Evolutionary conservation across 371 early-diverging fungal genomes (phyloP), one percentile per base, ranked within the genome.

Genomic region (Gilbertella persicaria): DNA sequence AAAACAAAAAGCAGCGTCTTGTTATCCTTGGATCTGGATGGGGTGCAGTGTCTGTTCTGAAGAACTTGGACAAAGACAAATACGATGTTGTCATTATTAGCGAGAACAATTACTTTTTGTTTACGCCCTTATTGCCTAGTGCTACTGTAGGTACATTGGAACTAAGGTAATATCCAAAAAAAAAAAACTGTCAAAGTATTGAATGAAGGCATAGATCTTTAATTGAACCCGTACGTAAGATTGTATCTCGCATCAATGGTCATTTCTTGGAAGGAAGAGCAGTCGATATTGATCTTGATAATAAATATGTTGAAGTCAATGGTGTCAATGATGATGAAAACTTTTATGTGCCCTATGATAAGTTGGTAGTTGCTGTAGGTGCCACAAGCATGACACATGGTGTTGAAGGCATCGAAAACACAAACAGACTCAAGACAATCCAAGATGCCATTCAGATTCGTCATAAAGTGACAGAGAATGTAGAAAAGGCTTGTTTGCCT

Each of bases 91-190:
- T 84, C 0, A 69, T 92, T 13, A 70, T 92, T 0, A 73, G 70
- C 36, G 67, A 73, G 21, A 77, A 84, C 60, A 94, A 95, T 69
- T 89, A 94, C 65, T 95, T 94, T 66, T 71, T 90, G 16, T 94
- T 95, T 49, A 94, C 94, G 29, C 91, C 87, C n/a, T 66, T 93
- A 50, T 68, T 93, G 30, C 89, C 93, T 19, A 83, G 85, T 56
- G 87, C 85, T 2, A 85, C 90, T 2, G 87, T 87, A 0, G 95
- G 95, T 0, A 94, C 95, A 4, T 73, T 94, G 14, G 95, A 95
- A 65, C 43, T 81, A 45, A 76, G 85, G 85, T 80, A 73, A 62
- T 25, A 25, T 35, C 19, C 4, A 44, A 14, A 26, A 13, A 14
- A 17, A 26, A 21, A 30, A 9, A 40, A 30, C 3, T 41, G 12